Evolutionary conservation across 1,284 basidiomycete genomes (phyloP), one percentile per base, ranked within the genome.

Genomic region (Phellinidium pouzarii): DNA sequence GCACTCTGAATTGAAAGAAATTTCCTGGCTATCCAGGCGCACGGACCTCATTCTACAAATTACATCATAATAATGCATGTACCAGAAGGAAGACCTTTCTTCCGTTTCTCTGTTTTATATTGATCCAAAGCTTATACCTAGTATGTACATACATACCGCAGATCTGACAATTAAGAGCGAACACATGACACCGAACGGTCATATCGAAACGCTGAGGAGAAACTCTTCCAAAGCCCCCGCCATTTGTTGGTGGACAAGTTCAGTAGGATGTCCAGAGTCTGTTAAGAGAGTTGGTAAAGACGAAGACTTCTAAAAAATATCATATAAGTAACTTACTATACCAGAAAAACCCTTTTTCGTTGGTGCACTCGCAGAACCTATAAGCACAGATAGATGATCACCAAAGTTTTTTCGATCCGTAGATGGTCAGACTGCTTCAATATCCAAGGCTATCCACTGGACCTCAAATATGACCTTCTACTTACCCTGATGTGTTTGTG

Each of bases 211-310:
- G 34, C 20, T 25, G 11, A 29, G 44, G 4, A 78, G 66, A 48
- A 70, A 62, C 27, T 62, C 62, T 53, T 71, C 63, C 54, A 80
- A 68, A 4, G 73, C 74, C 22, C 65, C 45, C 3, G 76, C 76
- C 19, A 79, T 61, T 23, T 77, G 64, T 22, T 64, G 60, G 63
- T 79, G 78, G 12, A 75, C 74, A 29, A 62, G 68, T 60, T 78
- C 68, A 4, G 77, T 78, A 1, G 76, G 75, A 60, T 78, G 76
- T 0, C 72, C 74, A 5, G 68, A 62, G 58, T 78, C 75, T 75
- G 49, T 27, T 34, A n/a, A 49, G 48, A 19, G 52, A 20, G 9
- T 44, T 19, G 40, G 17, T 46, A 27, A 36, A 41, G 40, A 23
- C 34, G 17, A 6, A 26, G 44, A n/a, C 20, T n/a, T n/a, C n/a